phyloP scores from a whole-genome alignment of 345 rosid genomes.

The Ceriops tagal region DNA sequence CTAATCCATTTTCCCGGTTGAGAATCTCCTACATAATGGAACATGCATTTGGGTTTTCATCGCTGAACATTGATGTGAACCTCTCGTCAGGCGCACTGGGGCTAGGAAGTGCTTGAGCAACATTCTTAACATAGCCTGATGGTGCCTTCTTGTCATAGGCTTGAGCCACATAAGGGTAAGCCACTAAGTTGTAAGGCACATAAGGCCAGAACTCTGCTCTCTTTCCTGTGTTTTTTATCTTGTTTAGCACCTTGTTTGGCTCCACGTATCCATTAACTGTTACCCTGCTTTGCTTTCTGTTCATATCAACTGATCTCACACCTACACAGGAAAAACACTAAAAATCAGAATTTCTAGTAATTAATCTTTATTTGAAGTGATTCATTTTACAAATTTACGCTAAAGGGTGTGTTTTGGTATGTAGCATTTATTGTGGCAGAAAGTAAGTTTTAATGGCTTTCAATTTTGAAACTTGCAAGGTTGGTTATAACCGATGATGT shows the following conservation, averaged over 20 bases:
- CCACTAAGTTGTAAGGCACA: slow-evolving; percentile 43
- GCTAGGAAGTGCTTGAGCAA: slow-evolving; percentile 35
- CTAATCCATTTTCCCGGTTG: not conserved
- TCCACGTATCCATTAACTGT: slow-evolving; percentile 45
- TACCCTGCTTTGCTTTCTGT: slow-evolving; percentile 48
- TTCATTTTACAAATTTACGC: slow-evolving; percentile 1
- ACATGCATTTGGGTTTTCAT: slow-evolving; percentile 52
- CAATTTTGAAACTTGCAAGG: not conserved
- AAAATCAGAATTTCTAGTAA: not conserved
- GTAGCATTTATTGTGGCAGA: slow-evolving; percentile 9
- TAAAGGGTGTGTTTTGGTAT: slow-evolving; percentile 5
- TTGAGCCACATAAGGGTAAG: slow-evolving; percentile 42
- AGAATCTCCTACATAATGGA: slow-evolving; percentile 36
- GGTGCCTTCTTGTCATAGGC: slow-evolving; percentile 62
- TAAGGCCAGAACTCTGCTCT: slow-evolving; percentile 59
- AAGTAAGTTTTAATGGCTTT: not conserved
- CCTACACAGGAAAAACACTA: slow-evolving; percentile 21
- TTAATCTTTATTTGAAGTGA: too few relatives aligned
- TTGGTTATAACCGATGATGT: slow-evolving; percentile 2
- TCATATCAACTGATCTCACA: slow-evolving; percentile 40
- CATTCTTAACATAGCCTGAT: slow-evolving; percentile 45
- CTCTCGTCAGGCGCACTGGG: slow-evolving; percentile 32
- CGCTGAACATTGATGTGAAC: slow-evolving; percentile 40
- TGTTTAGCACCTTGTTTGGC: slow-evolving; percentile 44
- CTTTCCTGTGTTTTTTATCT: slow-evolving; percentile 41